Evolutionary conservation across 305 asterid species (phyloP).

Genomic region (Fraxinus xanthoxyloides): DNA sequence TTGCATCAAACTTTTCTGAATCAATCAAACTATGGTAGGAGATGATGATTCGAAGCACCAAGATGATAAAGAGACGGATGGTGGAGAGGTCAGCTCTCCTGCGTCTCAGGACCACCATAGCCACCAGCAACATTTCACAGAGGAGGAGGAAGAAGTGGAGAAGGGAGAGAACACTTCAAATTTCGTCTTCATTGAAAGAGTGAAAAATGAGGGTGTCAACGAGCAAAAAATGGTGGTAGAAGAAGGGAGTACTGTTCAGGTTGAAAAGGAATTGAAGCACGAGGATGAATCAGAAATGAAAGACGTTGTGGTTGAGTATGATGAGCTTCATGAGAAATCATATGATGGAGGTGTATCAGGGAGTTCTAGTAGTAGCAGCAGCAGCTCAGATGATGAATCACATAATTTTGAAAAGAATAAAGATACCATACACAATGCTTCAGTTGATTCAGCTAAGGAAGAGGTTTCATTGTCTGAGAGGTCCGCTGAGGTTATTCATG

Average conservation of each 20-base stretch:
- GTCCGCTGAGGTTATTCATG: slow-evolving; percentile 2
- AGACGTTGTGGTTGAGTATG: slow-evolving; percentile 1
- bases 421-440: slow-evolving; percentile 17
- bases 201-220: slow-evolving; percentile 4
- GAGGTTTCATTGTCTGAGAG: slow-evolving; percentile 12
- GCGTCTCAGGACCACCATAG: slow-evolving; percentile 20
- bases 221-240: background rate
- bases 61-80: slow-evolving; percentile 30
- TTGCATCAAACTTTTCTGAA: slow-evolving; percentile 17
- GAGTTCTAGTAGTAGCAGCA: slow-evolving; percentile 33
- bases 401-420: slow-evolving; percentile 16
- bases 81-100: slow-evolving; percentile 20
- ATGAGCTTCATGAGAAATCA: slow-evolving; percentile 20
- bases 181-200: background rate
- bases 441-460: slow-evolving; percentile 15
- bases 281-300: slow-evolving; percentile 19
- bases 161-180: slow-evolving; percentile 1
- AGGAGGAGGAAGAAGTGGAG: slow-evolving; percentile 7
- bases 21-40: slow-evolving; percentile 37
- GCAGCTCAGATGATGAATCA: slow-evolving; percentile 45
- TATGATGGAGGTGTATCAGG: slow-evolving; percentile 36
- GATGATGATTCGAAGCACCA: slow-evolving; percentile 34
- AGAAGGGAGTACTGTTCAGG: slow-evolving; percentile 31
- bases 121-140: slow-evolving; percentile 10
- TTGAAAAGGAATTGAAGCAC: slow-evolving; percentile 32